These are phyloP conservation scores for Mycena leptocephala DNA, from an alignment of 768 basidiomycete species.

Conservation along the genomic window DNA sequence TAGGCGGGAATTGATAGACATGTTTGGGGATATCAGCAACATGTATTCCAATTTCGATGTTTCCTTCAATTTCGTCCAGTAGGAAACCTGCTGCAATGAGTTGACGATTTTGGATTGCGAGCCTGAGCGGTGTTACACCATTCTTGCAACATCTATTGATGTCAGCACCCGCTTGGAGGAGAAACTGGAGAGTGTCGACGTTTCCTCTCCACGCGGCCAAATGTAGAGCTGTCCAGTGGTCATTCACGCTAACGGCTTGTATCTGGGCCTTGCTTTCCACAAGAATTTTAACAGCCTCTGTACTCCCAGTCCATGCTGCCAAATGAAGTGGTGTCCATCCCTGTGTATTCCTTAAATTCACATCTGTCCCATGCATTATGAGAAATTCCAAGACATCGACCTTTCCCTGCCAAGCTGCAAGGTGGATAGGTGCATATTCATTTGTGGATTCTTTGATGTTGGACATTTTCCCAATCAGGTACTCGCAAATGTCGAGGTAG, in stretches of 20 bases:
- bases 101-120: constrained; percentile 24
- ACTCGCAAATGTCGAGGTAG: neutral
- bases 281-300: constrained; percentile 10
- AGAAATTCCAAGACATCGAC: neutral
- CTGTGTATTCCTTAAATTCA: neutral
- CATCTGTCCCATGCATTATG: neutral
- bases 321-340: constrained; percentile 33
- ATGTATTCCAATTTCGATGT: constrained; percentile 8
- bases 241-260: neutral
- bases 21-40: neutral
- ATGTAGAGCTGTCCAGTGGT: constrained; percentile 11
- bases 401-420: constrained; percentile 16
- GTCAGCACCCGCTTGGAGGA: constrained; percentile 11
- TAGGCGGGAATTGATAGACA: neutral
- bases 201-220: constrained; percentile 32
- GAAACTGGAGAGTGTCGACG: neutral
- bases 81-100: constrained; percentile 5
- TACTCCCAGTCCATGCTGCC: constrained; percentile 16
- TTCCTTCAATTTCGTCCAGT: constrained; percentile 11
- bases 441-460: neutral
- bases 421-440: constrained; percentile 20
- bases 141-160: neutral
- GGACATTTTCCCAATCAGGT: neutral
- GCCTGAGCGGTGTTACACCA: neutral
- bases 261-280: neutral